Evolutionary conservation across 1,284 basidiomycete species (phyloP), one percentile per base, ranked within the genome.

Genomic region (Afroboletus lepidellus): DNA sequence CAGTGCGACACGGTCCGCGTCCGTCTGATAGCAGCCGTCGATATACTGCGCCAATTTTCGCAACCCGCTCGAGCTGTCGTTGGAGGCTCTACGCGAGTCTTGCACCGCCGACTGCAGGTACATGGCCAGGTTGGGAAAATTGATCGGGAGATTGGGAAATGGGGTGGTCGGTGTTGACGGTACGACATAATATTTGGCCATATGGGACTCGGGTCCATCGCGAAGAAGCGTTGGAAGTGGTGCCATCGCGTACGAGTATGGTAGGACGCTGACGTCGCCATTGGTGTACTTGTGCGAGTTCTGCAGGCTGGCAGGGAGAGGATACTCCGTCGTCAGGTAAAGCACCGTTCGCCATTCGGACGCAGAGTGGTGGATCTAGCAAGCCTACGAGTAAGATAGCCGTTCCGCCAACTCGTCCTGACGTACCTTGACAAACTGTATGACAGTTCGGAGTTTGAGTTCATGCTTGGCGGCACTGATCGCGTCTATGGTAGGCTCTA

Each of bases 311-410:
- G 74, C 60, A 34, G 85, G 83, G 2, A 79, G 66, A 3, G 84
- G 80, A 59, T 81, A 74, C 60, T 91, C 89, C 43, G 88, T 79
- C 0, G 85, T 84, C 59, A 91, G 80, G 75, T 87, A 90, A 9
- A 90, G 63, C 20, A 90, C 72, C 9, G 84, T 84, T 48, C 84
- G 77, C 89, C 89, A 91, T 27, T 83, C 79, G 6, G 70, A 62
- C 0, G 82, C 77, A 27, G 74, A 63, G 42, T 77, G 78, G 62
- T 84, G 80, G 23, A 82, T 74, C 85, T 87, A 53, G 33, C 42
- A 50, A 41, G 37, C 23, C 9, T 23, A 38, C 57, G 24, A 55
- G 48, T 36, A 57, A 13, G 13, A 32, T 11, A 16, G 11, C 8
- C 25, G 6, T 38, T 27, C 34, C n/a, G 46, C 9, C 45, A 41